These are phyloP conservation scores for Sporobolomyces pararoseus DNA, from an alignment of 768 basidiomycete species.

Conservation along the genomic window DNA sequence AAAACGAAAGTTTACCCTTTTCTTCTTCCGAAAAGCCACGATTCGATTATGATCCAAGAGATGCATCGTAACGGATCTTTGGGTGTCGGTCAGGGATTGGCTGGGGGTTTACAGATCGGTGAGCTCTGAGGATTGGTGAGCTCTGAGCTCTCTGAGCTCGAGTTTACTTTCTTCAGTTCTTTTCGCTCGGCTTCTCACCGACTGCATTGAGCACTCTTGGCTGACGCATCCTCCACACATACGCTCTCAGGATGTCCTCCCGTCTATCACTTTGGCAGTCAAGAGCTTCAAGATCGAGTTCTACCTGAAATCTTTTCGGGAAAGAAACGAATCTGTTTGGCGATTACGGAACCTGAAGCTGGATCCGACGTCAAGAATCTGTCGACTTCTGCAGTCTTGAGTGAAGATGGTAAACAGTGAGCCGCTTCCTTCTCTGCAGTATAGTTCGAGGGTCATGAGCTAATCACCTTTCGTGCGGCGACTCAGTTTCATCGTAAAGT, in stretches of 20 bases:
- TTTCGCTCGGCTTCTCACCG: no score
- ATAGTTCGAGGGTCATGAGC: no score
- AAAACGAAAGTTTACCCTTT: no score
- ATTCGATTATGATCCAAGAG: slow-evolving; percentile 42
- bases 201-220: no score
- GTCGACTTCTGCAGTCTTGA: slow-evolving; percentile 40
- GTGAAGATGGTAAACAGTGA: slow-evolving; percentile 41
- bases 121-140: no score
- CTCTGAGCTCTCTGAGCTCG: no score
- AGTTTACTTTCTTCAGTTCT: no score
- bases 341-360: slow-evolving; percentile 45
- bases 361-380: slow-evolving; percentile 45
- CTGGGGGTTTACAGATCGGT: slow-evolving; percentile 38
- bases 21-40: slow-evolving; percentile 22
- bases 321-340: slow-evolving; percentile 45
- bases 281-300: slow-evolving; percentile 39
- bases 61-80: slow-evolving; percentile 35
- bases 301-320: slow-evolving; percentile 42
- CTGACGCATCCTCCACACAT: no score
- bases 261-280: slow-evolving; percentile 39
- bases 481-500: neutral
- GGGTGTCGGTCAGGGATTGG: slow-evolving; percentile 35
- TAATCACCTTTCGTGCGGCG: no score
- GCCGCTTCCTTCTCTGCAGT: neutral
- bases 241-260: slow-evolving; percentile 25